Base-by-base conservation (phyloP, 2,329 filamentous ascomycete genomes). In the Aspergillus floridensis region DNA sequence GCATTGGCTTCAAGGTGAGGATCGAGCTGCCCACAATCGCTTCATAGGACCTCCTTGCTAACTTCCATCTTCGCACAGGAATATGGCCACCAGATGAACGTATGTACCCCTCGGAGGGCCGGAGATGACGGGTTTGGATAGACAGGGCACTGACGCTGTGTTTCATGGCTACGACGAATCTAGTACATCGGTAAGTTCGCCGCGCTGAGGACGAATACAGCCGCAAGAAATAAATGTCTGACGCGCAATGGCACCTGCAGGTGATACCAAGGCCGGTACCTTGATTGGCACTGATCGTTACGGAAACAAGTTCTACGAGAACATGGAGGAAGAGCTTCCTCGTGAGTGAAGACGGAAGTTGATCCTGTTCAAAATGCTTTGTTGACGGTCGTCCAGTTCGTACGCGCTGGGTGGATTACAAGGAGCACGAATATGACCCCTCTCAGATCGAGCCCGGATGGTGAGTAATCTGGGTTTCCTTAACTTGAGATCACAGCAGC, bases 241-340 rank as follows among this genome's bases (percentile, higher is more conserved):
- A 72, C 63, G 50, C 62, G 50, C 62, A 49, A 59, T 55, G 63
- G 69, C 61, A 57, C 67, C 63, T 60, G 64, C 74, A 95, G 93
- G 93, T 82, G 95, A 99, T 80, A 99, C 95, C 79, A 99, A 99
- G 82, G 88, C 90, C 73, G 96, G 95, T 72, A 87, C 86, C 48
- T 83, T 96, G 67, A 86, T 99, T 66, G 95, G 89, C 70, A 85
- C 81, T 72, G 95, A 99, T 82, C 86, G 88, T 77, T 96, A 88
- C 75, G 96, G 95, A 77, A 99, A 99, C 87, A 98, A 96, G 82
- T 99, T 85, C 84, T 99, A 86, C 77, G 95, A 99, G 84, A 97
- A 99, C 82, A 79, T 86, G 72, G 80, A 82, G 62, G 92, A 98
- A 75, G 95, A 99, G 78, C 84, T 99, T 61, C 95, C 95, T 59